A percentile compares a stretch with the other conserved stretches of the same genome.
Conservation (phyloP, 495 filamentous ascomycete species). For the Penicillium parvum region DNA sequence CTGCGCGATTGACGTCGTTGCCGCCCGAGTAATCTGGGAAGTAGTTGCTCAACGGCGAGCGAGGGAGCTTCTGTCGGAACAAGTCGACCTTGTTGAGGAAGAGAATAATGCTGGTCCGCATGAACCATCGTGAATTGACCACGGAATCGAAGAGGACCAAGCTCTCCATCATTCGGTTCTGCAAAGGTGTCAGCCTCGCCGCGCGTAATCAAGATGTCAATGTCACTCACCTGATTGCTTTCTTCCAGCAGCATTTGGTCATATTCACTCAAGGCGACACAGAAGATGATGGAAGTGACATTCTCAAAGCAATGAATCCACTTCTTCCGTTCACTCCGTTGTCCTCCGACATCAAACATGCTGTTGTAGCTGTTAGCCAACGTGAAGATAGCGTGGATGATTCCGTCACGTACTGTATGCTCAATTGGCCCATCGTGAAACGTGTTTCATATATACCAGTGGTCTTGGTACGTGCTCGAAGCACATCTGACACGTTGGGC, state of each 20-base stretch:
- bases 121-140: conserved; percentile 98
- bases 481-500: conserved; percentile 86
- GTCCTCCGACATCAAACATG: conserved; percentile 99
- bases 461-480: conserved; percentile 96
- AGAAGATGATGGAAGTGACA: conserved; percentile 99
- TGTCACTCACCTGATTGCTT: conserved; percentile 74
- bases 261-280: conserved; percentile 96
- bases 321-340: conserved; percentile 96
- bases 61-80: conserved; percentile 88
- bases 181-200: conserved; percentile 2
- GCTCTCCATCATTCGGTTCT: conserved; percentile 99
- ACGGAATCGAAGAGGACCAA: conserved; percentile 97
- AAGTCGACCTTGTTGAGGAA: conserved; percentile 99
- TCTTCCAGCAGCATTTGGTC: conserved; percentile 96
- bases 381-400: background rate
- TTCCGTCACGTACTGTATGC: conserved; percentile 83
- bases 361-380: conserved; percentile 41
- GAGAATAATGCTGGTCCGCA: conserved; percentile 95
- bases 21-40: conserved; percentile 98
- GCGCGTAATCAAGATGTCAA: background rate
- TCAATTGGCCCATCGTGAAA: conserved; percentile 96
- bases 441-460: conserved; percentile 98
- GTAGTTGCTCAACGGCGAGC: conserved; percentile 85
- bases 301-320: conserved; percentile 99
- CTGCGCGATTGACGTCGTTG: conserved; percentile 94